A percentile compares a stretch with the other conserved stretches of the same genome.
Conservation (phyloP, 257 asterid genomes). For the Nicotiana obtusifolia region DNA sequence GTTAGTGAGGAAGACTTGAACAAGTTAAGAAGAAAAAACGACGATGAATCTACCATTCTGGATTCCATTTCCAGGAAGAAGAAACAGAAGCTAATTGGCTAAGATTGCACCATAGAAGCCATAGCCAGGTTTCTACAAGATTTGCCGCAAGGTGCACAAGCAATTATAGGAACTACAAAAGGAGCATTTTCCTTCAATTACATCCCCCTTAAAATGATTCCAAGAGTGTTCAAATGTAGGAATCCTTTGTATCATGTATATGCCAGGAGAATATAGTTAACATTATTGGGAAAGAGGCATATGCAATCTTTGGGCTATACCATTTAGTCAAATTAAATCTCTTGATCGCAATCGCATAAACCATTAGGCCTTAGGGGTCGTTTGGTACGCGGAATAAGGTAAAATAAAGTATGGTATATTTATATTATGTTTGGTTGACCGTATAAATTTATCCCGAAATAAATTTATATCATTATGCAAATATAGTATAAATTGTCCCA, state of each 20-base stretch:
- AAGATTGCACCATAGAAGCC: not conserved
- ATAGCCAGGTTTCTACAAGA: not conserved
- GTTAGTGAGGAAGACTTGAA: conserved; percentile 57
- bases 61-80: conserved; percentile 45
- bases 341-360: too few species aligned
- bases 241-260: not conserved
- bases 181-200: not conserved
- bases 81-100: conserved; percentile 46
- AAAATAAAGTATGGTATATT: too few species aligned
- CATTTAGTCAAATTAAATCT: too few species aligned
- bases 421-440: too few species aligned
- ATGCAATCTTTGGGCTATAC: not conserved
- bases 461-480: too few species aligned
- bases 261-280: not conserved
- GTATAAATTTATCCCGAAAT: too few species aligned
- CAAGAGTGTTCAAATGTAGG: not conserved
- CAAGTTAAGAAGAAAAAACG: conserved; percentile 45
- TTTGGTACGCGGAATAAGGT: too few species aligned
- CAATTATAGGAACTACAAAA: not conserved
- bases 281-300: not conserved
- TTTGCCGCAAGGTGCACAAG: not conserved
- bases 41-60: conserved; percentile 34
- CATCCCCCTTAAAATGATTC: not conserved
- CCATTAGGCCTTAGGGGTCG: too few species aligned
- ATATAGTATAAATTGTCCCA: too few species aligned